Base-by-base conservation (phyloP, 345 rosid genomes). In the Moringa oleifera region DNA sequence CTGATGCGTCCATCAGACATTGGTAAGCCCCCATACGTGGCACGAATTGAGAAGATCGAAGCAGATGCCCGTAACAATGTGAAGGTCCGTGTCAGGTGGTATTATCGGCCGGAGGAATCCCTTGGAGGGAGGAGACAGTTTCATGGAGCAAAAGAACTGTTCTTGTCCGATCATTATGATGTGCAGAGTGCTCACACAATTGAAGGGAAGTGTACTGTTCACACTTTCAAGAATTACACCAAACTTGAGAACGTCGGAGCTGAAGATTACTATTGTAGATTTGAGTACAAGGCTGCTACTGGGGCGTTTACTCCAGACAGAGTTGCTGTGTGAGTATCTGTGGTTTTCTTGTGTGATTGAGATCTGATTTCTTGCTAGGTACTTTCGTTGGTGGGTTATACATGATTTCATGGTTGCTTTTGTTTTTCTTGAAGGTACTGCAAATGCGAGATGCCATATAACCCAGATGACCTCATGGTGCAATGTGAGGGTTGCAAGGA, bases 361-460 rank as follows among this genome's bases (percentile, higher is more conserved):
- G 18, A 37, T 53, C 9, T 54, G 25, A 24, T 28, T n/a, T 31
- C 21, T 23, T 62, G 20, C 18, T 58, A 22, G 15, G 37, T 7
- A 24, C 31, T 36, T 53, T 41, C 4, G n/a, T 54, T 70, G 75
- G 69, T 56, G 58, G 46, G 37, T 24, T 49, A 70, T 51, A 46
- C 7, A 10, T 56, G 25, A 53, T 68, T 31, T 0, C 57, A 5
- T 56, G 62, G 22, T 19, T 72, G 12, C 31, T 41, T 36, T 57
- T 70, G 46, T 53, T 52, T 75, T n/a, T n/a, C n/a, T n/a, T 68
- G 70, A 74, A 91, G 98, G 78, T 91, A 87, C 66, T 91, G 98
- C 81, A 87, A 79, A 71, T 91, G 98, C 65, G 90, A 87, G 80
- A 87, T 89, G 96, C 98, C 98, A 0, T 85, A 91, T 77, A 89